A percentile compares a stretch with the other conserved stretches of the same genome.
Conservation (phyloP, 108 stramenopile genomes). For the Cylindrotheca closterium region DNA sequence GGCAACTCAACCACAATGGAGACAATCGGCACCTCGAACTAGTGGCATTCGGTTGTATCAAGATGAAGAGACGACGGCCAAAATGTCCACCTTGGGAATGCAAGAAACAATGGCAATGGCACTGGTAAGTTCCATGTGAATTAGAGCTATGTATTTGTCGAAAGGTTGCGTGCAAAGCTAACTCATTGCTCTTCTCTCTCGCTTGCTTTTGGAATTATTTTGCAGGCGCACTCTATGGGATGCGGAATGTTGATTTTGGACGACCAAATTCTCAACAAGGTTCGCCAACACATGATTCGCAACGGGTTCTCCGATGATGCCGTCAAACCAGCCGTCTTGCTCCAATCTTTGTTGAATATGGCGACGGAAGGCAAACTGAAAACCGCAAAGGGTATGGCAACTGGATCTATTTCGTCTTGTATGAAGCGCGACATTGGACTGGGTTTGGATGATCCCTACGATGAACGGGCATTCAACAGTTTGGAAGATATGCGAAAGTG, state of each 20-base stretch:
- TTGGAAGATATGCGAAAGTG: slow-evolving; percentile 56
- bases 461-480: slow-evolving; percentile 72
- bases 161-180: too few relatives aligned
- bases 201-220: too few relatives aligned
- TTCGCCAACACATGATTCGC: slow-evolving; percentile 54
- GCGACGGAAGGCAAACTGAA: slow-evolving; percentile 47
- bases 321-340: slow-evolving; percentile 54
- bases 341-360: slow-evolving; percentile 56
- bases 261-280: slow-evolving; percentile 59
- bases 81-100: slow-evolving; percentile 67
- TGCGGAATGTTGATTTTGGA: slow-evolving; percentile 76
- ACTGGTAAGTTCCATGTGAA: slow-evolving; percentile 54
- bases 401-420: slow-evolving; percentile 62
- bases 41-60: slow-evolving; percentile 42
- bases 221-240: slow-evolving; percentile 73
- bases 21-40: slow-evolving; percentile 39
- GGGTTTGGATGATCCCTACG: slow-evolving; percentile 80
- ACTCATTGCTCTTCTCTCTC: slow-evolving; percentile 1
- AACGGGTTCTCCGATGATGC: slow-evolving; percentile 44
- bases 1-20: slow-evolving; percentile 81
- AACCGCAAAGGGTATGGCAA: slow-evolving; percentile 1
- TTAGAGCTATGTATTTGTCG: too few relatives aligned
- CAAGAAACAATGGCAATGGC: slow-evolving; percentile 87
- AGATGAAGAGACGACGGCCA: slow-evolving; percentile 14
- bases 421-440: slow-evolving; percentile 70